Conservation (phyloP, 2,329 filamentous ascomycete genomes). For the Malbranchea cinnamomea region DNA sequence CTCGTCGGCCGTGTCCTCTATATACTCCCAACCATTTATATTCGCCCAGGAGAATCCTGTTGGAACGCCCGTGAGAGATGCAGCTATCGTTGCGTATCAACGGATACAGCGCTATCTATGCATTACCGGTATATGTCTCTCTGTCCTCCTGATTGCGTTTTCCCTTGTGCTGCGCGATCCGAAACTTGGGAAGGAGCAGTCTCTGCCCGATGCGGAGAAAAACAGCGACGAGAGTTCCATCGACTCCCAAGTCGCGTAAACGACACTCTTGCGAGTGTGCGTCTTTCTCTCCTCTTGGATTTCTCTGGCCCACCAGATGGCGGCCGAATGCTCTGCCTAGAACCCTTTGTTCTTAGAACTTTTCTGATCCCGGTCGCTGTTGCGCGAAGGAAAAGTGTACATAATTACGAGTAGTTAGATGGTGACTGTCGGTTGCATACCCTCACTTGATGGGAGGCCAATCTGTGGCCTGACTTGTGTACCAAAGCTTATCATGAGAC, state of each 20-base stretch:
- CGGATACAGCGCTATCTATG: slow-evolving; percentile 34
- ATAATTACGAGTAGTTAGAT: too few species aligned
- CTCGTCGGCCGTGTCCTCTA: slow-evolving; percentile 22
- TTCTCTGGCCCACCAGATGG: too few species aligned
- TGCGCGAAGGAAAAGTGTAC: too few species aligned
- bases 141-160: slow-evolving; percentile 32
- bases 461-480: too few species aligned
- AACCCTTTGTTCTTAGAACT: too few species aligned
- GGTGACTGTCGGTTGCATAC: too few species aligned
- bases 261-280: too few species aligned
- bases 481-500: too few species aligned
- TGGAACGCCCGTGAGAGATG: slow-evolving; percentile 30
- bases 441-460: too few species aligned
- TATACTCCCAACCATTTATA: slow-evolving; percentile 30
- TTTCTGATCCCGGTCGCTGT: too few species aligned
- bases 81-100: slow-evolving; percentile 30
- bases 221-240: slow-evolving; percentile 7
- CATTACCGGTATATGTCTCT: slow-evolving; percentile 36
- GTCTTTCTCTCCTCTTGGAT: too few species aligned
- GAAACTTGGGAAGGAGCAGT: slow-evolving; percentile 31
- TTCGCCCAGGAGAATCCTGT: slow-evolving; percentile 25
- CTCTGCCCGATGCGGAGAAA: slow-evolving; percentile 27
- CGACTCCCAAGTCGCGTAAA: not conserved
- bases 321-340: too few species aligned
- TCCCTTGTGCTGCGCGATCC: slow-evolving; percentile 33